Base-by-base conservation (phyloP, 2,329 filamentous ascomycete species). In the Tolypocladium ovalisporum region DNA sequence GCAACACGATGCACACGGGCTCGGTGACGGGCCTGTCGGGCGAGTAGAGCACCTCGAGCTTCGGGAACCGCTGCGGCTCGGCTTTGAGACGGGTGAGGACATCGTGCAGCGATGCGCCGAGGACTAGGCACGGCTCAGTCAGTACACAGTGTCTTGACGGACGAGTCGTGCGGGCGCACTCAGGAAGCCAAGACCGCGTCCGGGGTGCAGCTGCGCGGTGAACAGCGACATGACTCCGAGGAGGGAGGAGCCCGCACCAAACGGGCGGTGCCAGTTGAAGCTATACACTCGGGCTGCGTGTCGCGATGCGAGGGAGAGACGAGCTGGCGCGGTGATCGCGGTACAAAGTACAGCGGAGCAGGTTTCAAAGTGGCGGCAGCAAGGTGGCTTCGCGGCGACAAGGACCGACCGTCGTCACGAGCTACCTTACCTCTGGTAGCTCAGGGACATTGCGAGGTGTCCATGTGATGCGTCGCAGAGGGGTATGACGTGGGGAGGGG, bases 101-200 rank as follows among this genome's bases (percentile, higher is more conserved):
- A 68, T 96, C 90, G 73, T 97, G 91, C 39, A 99, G 82, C 2
- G 92, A 96, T 61, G 90, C 89, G 57, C 94, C 94, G 58, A 99
- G 85, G 54, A 87, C 91, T 96, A 68, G 92, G 92, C 58, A 97
- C 84, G 54, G 86, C 90, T 95, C 68, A 22, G 52, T n/a, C 36
- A 32, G 42, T 13, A 17, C 51, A 40, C 27, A 35, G 24, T 7
- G 12, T 44, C 19, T 19, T 7, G 15, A 1, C 7, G 29, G 19
- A 9, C 19, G 17, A 13, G 47, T 15, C 19, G 29, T 5, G 3
- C n/a, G n/a, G 13, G 57, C 64, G 47, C 62, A 78, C 76, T 69
- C 7, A 86, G 75, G 62, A 84, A 84, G n/a, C 86, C 84, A 61
- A 88, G 73, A 27, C 81, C 84, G 65, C 82, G 79, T 35, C 85